phyloP scores from a whole-genome alignment of 306 rosid genomes.

The Comarum palustre region DNA sequence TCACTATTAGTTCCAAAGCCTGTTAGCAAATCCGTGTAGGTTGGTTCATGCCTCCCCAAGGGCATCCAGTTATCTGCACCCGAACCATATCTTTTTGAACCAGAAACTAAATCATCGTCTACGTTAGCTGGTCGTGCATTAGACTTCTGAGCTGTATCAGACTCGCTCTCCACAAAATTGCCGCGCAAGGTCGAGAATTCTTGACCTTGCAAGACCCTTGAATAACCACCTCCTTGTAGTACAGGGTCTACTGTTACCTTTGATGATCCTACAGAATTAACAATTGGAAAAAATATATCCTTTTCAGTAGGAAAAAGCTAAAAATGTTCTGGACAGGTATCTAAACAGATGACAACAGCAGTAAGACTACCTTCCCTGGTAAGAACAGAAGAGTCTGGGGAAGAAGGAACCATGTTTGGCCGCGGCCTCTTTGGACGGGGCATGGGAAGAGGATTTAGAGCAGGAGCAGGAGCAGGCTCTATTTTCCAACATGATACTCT shows the following conservation, averaged over 20 bases:
- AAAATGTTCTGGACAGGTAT: neutral
- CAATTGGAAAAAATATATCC: neutral
- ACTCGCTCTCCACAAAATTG: slow-evolving; percentile 55
- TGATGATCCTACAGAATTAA: slow-evolving; percentile 40
- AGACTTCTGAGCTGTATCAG: slow-evolving; percentile 63
- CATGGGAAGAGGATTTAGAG: slow-evolving; percentile 69
- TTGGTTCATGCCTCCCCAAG: slow-evolving; percentile 63
- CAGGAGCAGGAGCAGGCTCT: slow-evolving; percentile 89
- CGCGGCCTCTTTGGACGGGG: slow-evolving; percentile 84
- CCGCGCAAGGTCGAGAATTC: slow-evolving; percentile 77
- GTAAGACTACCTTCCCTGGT: slow-evolving; percentile 61
- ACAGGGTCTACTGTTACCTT: slow-evolving; percentile 64
- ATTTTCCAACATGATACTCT: slow-evolving; percentile 96
- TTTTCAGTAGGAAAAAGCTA: neutral
- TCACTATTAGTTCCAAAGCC: slow-evolving; percentile 59
- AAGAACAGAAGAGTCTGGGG: slow-evolving; percentile 80
- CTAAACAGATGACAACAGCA: neutral
- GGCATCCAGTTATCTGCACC: slow-evolving; percentile 52
- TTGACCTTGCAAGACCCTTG: slow-evolving; percentile 99
- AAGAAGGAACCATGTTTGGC: slow-evolving; percentile 57
- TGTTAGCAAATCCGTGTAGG: slow-evolving; percentile 75
- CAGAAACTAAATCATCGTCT: slow-evolving; percentile 57
- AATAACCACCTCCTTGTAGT: slow-evolving; percentile 52
- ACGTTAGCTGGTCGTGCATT: slow-evolving; percentile 50
- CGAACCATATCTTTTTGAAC: slow-evolving; percentile 55